Base-by-base conservation (phyloP, 805 yeast genomes). In the Scheffersomyces amazonensis region DNA sequence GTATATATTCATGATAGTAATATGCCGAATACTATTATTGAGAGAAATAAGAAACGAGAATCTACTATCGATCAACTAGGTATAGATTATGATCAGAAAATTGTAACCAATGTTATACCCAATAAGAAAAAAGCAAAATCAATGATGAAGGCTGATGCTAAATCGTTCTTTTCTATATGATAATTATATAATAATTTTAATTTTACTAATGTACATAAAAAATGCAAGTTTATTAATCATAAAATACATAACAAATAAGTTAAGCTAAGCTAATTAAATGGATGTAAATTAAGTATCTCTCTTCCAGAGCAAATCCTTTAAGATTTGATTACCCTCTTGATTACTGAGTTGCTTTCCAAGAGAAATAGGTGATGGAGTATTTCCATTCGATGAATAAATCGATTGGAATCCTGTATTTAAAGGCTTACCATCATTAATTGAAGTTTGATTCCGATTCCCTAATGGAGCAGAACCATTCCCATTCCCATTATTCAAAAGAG, bases 401-500 rank as follows among this genome's bases (percentile, higher is more conserved):
- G 20, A 18, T 12, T 25, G 28, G 5, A 16, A 29, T 12, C 21
- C 18, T 17, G 33, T 12, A 7, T 34, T n/a, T 20, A 38, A 21
- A 8, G 35, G 34, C 24, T 20, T 21, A 20, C 31, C 41, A 16
- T 40, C 40, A 30, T 6, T 13, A 9, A 9, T 7, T 7, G 22
- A 20, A 7, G 22, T 7, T 20, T 20, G 22, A 20, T 20, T 20
- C 6, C 22, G 9, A 5, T 9, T 13, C 5, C 17, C 17, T 5
- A 13, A 13, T 21, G 23, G 23, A 8, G 23, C 10, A 8, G 23
- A 7, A 10, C 28, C 28, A 20, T 15, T 19, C 23, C 10, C 7
- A 24, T 16, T 16, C 12, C 15, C 31, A 2, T 49, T 47, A 31
- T 54, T 56, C 33, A 56, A 49, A 19, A 56, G 43, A 18, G 52